Base-by-base conservation (phyloP, 208 protist genomes). In the Phytomonas serpens region DNA sequence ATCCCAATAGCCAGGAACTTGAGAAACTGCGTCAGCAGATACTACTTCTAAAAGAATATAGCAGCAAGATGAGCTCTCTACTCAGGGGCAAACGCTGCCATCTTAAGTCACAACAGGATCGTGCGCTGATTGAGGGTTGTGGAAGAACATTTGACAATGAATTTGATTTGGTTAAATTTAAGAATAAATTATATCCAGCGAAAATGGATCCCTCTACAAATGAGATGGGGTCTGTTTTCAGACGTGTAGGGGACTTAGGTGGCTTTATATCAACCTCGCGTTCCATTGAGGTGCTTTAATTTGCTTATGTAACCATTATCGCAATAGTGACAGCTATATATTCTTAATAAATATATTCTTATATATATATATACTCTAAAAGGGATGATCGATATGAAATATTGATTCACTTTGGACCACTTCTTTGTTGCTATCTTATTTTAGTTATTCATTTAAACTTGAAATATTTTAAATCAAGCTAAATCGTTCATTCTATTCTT, bases 151-250 rank as follows among this genome's bases (percentile, higher is more conserved):
- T 95, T 75, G 83, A 92, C 67, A 95, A 95, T 71, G 87, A 93
- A 68, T 93, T 93, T 77, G 87, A 93, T 77, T 90, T 82, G 86
- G 76, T 84, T 42, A 57, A 85, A 47, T 95, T 93, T 70, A 90
- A 90, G 72, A 88, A 90, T 51, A 93, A 88, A 70, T 78, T 92
- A 13, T 92, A 93, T 68, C 87, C 86, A 9, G 83, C 79, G 30
- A 93, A 95, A 76, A 90, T 95, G 85, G 81, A 95, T 74, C 90
- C 88, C 37, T 72, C 73, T 13, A 87, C 72, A 1, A 93, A 91
- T 64, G 90, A 93, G 68, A 87, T 95, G 84, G 90, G 90, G 0
- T 93, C 90, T 29, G 88, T 93, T 4, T 95, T 95, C 75, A 71
- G 90, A 47, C 84, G 90, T 14, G 88, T 95, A 2, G 90, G 90